Base-by-base conservation (phyloP, 352 stramenopile genomes). In the Phytophthora nicotianae region DNA sequence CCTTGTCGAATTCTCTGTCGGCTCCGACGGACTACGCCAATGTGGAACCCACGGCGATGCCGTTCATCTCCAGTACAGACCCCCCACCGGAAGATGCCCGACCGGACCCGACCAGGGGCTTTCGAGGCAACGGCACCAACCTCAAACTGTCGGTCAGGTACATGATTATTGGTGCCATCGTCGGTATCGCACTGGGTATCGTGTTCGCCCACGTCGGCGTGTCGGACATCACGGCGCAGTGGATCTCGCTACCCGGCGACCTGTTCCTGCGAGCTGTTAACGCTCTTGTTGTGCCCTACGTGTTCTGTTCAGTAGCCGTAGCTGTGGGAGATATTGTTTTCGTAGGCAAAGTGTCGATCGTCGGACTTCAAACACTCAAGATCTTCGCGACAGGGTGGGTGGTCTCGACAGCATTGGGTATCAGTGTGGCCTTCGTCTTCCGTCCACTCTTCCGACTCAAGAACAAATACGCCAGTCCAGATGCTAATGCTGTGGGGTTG, bases 291-390 rank as follows among this genome's bases (percentile, higher is more conserved):
- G 58, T 95, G 11, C 86, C 86, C 17, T 88, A 92, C 53, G 83
- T 93, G 2, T 95, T 95, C 69, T 93, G 81, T 50, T 83, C 81
- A 0, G 83, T 95, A 13, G 80, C 84, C 0, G 81, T 95, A 8
- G 83, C 83, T 20, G 83, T 92, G 11, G 81, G 79, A 0, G 86
- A 93, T 58, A 87, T 91, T 29, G 73, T 95, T 32, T 86, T 83
- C 35, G 77, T 91, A 3, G 83, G 83, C 35, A 91, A 91, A 61
- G 75, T 89, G 0, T 89, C 79, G 3, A 68, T 90, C 17, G 68
- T 95, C 14, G 83, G 81, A 8, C 50, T 79, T 6, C 77, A 90
- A 58, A 95, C 86, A 9, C 56, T 89, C 29, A 71, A 72, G 33
- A 78, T 91, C 49, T 91, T 92, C 48, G 48, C 65, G 2, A 65